Evolutionary conservation across 805 yeast genomes (phyloP), one percentile per base, ranked within the genome.

Genomic region (Priceomyces fermenticarens): DNA sequence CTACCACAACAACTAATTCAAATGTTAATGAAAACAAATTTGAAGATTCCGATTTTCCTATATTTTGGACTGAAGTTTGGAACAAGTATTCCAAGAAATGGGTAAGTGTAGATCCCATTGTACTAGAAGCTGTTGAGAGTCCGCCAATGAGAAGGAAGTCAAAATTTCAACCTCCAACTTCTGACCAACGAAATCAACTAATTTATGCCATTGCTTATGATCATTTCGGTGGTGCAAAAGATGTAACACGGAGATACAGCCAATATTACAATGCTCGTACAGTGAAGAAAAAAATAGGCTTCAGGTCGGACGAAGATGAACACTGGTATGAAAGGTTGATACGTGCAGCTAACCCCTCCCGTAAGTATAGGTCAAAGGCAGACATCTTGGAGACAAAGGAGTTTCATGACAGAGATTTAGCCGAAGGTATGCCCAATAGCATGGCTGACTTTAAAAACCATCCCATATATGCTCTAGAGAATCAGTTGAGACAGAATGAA

Each of bases 41-140:
- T 34, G 54, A 49, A 8, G 55, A 56, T 13, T 59, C 69, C 2
- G 44, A 42, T 7, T 83, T 69, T 53, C 97, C 97, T 0, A 73
- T 89, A 0, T 89, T 83, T 55, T 93, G 99, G 99, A 81, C 81
- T 15, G 99, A 93, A 58, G 96, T 86, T 0, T 91, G 96, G 96
- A 90, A 91, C 57, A 75, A 75, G 38, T 78, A 74, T 43, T 63
- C 79, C 4, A 73, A 80, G 43, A 77, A 72, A 37, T 91, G 97
- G 95, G 74, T 89, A n/a, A 78, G 95, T 2, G 72, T 89, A 2
- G 99, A 93, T 53, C 93, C 97, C 0, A 66, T 83, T 0, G 81
- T 83, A 23, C 73, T 82, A 41, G 62, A 77, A 41, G 60, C 74
- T 7, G 77, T 88, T 30, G 95, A 88, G 58, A 68, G 77, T 27